phyloP scores from a whole-genome alignment of 257 asterid species.

The Anisodus acutangulus region DNA sequence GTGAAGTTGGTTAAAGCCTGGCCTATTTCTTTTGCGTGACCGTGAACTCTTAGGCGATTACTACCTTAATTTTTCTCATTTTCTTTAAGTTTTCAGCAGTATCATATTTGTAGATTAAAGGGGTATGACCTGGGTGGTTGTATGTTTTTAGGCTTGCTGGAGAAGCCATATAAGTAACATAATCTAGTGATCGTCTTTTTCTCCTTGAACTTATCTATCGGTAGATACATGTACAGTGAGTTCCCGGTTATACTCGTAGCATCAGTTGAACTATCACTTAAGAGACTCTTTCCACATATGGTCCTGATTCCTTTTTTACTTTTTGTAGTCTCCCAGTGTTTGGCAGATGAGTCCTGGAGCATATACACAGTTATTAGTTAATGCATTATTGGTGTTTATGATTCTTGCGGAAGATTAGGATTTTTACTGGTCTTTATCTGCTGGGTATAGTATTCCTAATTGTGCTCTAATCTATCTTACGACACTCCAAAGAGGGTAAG shows the following conservation, averaged over 20 bases:
- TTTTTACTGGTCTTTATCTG: not conserved
- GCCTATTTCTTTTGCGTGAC: not conserved
- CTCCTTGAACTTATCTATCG: not conserved
- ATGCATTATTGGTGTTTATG: not conserved
- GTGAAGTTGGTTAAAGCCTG: not conserved
- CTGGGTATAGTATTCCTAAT: not conserved
- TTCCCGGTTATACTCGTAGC: not conserved
- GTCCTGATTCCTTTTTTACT: not conserved
- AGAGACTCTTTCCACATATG: not conserved
- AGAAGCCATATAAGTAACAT: not conserved
- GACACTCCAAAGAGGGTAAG: not conserved
- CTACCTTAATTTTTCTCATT: not conserved
- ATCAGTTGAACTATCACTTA: not conserved
- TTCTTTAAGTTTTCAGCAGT: not conserved
- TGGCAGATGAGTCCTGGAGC: not conserved
- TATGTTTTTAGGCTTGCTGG: not conserved
- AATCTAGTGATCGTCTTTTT: not conserved
- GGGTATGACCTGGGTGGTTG: not conserved
- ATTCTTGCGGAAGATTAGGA: not conserved
- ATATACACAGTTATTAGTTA: not conserved
- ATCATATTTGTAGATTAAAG: constrained; percentile 4
- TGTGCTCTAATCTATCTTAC: not conserved
- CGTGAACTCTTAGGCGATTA: not conserved
- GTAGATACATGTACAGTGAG: not conserved
- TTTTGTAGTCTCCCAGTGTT: not conserved